Percentiles rank a stretch among this genome's conserved stretches.
Evolutionary conservation across 78 protist genomes (phyloP).

Genomic region (Dictyostelium intermedium): DNA sequence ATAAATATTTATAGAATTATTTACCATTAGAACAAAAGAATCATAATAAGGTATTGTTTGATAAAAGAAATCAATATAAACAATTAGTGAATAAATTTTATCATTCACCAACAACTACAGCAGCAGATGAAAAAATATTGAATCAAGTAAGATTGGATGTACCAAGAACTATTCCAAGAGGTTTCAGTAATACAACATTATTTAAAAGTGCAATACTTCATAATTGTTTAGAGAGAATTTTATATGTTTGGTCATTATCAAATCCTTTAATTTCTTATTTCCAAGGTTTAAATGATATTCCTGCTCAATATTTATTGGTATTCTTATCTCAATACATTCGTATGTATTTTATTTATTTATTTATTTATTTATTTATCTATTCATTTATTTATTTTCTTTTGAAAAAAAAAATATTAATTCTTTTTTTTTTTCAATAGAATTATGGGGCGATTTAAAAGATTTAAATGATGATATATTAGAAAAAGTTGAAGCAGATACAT

Average conservation of each 20-base stretch:
- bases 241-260: conserved; percentile 64
- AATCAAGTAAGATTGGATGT: conserved; percentile 74
- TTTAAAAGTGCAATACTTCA: conserved; percentile 41
- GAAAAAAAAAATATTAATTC: background rate
- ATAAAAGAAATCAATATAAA: conserved; percentile 58
- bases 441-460: conserved; percentile 40
- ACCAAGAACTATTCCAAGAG: conserved; percentile 77
- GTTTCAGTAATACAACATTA: conserved; percentile 42
- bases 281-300: conserved; percentile 78
- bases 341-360: background rate
- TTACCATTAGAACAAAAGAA: conserved; percentile 44
- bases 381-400: background rate
- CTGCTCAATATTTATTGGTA: conserved; percentile 62
- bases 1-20: conserved; percentile 40
- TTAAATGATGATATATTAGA: conserved; percentile 49
- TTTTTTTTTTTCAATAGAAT: background rate
- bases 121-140: conserved; percentile 31
- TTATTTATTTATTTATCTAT: background rate
- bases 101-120: background rate
- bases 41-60: conserved; percentile 35
- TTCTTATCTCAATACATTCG: conserved; percentile 54
- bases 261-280: conserved; percentile 65
- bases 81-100: conserved; percentile 64
- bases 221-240: conserved; percentile 46
- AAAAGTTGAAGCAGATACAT: conserved; percentile 73